Conservation (phyloP, 768 basidiomycete genomes). For the Polyporus arcularius region DNA sequence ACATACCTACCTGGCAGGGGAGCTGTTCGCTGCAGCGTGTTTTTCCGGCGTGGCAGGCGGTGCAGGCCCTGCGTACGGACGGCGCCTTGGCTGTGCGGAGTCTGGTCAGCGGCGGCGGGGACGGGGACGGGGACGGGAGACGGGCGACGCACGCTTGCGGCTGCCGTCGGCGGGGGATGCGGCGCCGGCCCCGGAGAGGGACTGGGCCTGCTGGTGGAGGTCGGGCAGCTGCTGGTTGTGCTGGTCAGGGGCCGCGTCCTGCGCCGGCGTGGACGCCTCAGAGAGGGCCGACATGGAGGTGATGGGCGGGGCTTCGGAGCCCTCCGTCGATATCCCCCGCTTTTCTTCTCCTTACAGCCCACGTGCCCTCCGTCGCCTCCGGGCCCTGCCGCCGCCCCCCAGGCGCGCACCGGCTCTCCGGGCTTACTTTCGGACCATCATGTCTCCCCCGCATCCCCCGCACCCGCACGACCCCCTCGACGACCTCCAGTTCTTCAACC, state of each 20-base stretch:
- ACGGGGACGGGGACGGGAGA: constrained; percentile 8
- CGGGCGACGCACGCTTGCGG: constrained; percentile 60
- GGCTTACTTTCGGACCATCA: constrained; percentile 6
- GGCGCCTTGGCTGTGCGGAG: constrained; percentile 67
- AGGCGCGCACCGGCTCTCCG: constrained; percentile 10
- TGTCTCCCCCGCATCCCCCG: constrained; percentile 15
- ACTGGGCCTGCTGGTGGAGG: constrained; percentile 38
- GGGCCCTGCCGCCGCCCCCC: background rate
- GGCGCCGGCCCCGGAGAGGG: constrained; percentile 25
- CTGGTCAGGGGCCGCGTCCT: constrained; percentile 56
- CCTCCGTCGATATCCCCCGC: constrained; percentile 8
- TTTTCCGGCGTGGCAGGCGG: constrained; percentile 81
- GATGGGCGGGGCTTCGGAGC: constrained; percentile 37
- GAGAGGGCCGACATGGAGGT: constrained; percentile 75
- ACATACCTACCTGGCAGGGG: constrained; percentile 77
- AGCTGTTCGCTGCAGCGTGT: constrained; percentile 81
- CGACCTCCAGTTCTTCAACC: constrained; percentile 77
- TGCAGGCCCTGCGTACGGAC: constrained; percentile 78
- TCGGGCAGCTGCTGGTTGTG: constrained; percentile 36
- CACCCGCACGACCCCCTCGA: constrained; percentile 40
- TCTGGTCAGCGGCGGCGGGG: constrained; percentile 15
- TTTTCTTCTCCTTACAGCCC: constrained; percentile 3
- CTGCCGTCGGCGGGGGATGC: constrained; percentile 32
- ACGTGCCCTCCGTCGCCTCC: constrained; percentile 12
- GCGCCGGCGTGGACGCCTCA: constrained; percentile 68